Conservation (phyloP, 2,329 filamentous ascomycete species). For the Diaporthe vaccinii region DNA sequence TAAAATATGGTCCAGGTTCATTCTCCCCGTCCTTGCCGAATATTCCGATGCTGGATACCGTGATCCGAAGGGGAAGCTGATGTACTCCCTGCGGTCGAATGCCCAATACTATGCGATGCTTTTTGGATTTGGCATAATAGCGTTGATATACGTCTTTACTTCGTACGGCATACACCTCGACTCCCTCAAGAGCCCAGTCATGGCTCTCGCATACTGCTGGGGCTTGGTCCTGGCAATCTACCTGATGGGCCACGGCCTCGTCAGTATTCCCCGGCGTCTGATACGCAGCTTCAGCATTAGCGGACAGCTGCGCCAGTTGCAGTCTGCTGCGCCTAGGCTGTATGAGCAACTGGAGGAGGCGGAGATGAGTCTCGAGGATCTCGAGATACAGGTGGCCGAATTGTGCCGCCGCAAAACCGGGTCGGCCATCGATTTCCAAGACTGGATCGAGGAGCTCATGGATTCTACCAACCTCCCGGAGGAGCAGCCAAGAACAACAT, state of each 20-base stretch:
- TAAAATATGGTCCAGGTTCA: slow-evolving; percentile 73
- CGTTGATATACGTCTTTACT: slow-evolving; percentile 86
- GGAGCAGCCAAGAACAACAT: slow-evolving; percentile 59
- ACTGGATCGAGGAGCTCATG: slow-evolving; percentile 96
- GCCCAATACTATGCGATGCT: slow-evolving; percentile 89
- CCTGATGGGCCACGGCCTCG: slow-evolving; percentile 96
- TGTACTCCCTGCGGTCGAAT: slow-evolving; percentile 90
- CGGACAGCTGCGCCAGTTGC: slow-evolving; percentile 79
- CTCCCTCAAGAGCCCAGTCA: slow-evolving; percentile 85
- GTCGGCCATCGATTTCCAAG: slow-evolving; percentile 80
- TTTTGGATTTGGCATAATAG: slow-evolving; percentile 76
- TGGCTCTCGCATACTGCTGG: slow-evolving; percentile 97
- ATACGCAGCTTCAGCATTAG: slow-evolving; percentile 85
- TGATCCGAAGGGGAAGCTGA: slow-evolving; percentile 82
- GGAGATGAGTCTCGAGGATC: slow-evolving; percentile 80
- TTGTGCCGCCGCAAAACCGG: slow-evolving; percentile 85
- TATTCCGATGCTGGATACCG: slow-evolving; percentile 95
- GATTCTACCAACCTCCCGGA: slow-evolving; percentile 82
- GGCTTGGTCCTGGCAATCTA: slow-evolving; percentile 93
- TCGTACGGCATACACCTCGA: slow-evolving; percentile 79
- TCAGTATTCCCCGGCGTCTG: slow-evolving; percentile 87
- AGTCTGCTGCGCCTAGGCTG: slow-evolving; percentile 82
- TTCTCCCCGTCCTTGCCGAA: slow-evolving; percentile 92
- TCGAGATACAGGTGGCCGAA: slow-evolving; percentile 85
- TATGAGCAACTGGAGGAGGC: slow-evolving; percentile 92